phyloP scores from a whole-genome alignment of 1,284 basidiomycete species.

The Acaromyces ingoldii region DNA sequence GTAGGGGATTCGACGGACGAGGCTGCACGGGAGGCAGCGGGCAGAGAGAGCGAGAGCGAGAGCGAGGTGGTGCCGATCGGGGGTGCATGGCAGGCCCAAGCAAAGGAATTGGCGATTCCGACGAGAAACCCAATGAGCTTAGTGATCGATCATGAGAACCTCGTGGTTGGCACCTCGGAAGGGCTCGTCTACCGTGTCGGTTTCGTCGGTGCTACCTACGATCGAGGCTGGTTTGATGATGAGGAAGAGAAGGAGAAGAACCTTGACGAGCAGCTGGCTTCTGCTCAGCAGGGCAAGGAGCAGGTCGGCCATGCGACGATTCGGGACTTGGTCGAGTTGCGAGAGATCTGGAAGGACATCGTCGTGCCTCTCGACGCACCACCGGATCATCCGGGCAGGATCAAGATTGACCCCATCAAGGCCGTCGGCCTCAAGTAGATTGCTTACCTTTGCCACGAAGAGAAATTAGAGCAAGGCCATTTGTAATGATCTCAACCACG shows the following conservation, averaged over 20 bases:
- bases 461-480: no score
- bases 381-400: conserved; percentile 23
- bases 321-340: conserved; percentile 25
- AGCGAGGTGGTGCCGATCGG: conserved; percentile 28
- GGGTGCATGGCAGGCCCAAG: conserved; percentile 33
- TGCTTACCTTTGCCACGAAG: no score
- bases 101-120: conserved; percentile 18
- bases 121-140: conserved; percentile 40
- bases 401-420: conserved; percentile 2
- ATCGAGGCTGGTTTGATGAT: conserved; percentile 10
- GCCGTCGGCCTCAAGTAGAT: no score
- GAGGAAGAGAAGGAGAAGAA: background rate
- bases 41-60: no score
- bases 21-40: background rate
- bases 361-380: conserved; percentile 22
- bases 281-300: background rate
- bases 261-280: background rate
- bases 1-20: background rate
- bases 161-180: conserved; percentile 38
- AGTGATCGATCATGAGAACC: conserved; percentile 37
- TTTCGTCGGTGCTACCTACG: conserved; percentile 33
- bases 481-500: no score
- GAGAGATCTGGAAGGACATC: conserved; percentile 33
- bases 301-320: conserved; percentile 31
- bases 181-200: conserved; percentile 37